Base-by-base conservation (phyloP, 164 flowering plant species). In the Pachysandra terminalis region DNA sequence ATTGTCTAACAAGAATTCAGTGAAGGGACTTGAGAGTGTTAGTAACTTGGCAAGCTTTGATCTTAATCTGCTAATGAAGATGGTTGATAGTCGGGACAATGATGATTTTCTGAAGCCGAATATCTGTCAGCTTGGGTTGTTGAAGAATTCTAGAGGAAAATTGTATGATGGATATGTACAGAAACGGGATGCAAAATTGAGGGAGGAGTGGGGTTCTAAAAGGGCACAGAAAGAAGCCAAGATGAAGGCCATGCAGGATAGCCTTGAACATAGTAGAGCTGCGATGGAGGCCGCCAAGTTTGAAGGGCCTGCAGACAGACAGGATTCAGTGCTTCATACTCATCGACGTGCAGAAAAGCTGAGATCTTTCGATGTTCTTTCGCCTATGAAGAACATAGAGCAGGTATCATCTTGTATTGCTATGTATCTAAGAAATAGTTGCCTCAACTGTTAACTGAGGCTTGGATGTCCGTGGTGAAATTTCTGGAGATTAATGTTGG, bases 161-260 rank as follows among this genome's bases (percentile, higher is more conserved):
- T 82, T 83, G 17, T 96, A 90, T 73, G 88, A 83, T 56, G 82
- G 58, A 56, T 96, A 96, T 68, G 87, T 87, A 86, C 87, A 87
- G 80, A 96, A 89, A 79, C 81, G 99, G 64, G 88, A 96, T 76
- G 92, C 84, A 68, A 96, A 93, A 63, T 76, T 96, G 69, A 82
- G 77, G 73, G 97, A 87, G 73, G 97, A 96, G 67, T 88, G 91
- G 91, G 73, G 82, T 67, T 81, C 86, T 27, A 86, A 77, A 56
- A 75, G 95, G 77, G 78, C 78, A 51, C 93, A 90, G 72, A 96
- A 90, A 80, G 98, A 96, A 81, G 96, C 93, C 17, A 88, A 83
- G 76, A 67, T 92, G 89, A 92, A 86, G 78, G 86, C 86, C 52
- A 87, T 96, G 99, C 89, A 86, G 54, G 95, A 92, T 69, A 89